Conservation (phyloP, 2,329 filamentous ascomycete genomes). For the Trichoderma sp. region DNA sequence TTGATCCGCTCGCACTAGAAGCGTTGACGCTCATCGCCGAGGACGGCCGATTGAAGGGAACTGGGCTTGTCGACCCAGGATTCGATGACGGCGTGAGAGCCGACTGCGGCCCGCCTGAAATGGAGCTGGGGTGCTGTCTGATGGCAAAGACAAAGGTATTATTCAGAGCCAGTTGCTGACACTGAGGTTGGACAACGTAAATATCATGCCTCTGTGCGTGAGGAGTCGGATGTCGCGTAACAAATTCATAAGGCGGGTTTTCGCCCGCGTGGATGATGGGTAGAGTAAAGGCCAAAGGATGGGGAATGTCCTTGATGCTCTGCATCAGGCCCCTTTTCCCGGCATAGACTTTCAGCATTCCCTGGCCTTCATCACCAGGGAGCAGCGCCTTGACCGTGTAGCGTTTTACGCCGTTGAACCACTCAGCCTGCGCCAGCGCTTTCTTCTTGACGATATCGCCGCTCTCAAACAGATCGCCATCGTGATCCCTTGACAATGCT, state of each 20-base stretch:
- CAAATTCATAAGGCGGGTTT: constrained; percentile 91
- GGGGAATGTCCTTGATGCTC: constrained; percentile 92
- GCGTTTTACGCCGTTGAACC: constrained; percentile 80
- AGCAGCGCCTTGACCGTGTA: constrained; percentile 92
- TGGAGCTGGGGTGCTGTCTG: constrained; percentile 77
- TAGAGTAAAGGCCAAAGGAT: constrained; percentile 84
- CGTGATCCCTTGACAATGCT: constrained; percentile 73
- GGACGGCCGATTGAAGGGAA: constrained; percentile 58
- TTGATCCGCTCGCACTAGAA: constrained; percentile 55
- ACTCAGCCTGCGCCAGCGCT: constrained; percentile 86
- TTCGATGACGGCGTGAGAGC: constrained; percentile 46
- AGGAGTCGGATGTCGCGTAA: constrained; percentile 89
- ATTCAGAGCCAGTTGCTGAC: constrained; percentile 79
- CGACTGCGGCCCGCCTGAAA: constrained; percentile 32
- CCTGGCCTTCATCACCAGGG: constrained; percentile 86
- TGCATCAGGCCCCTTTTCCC: constrained; percentile 96
- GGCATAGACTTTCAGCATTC: constrained; percentile 85
- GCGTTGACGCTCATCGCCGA: constrained; percentile 64
- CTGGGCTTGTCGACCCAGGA: constrained; percentile 50
- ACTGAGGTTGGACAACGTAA: constrained; percentile 95
- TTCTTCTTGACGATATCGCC: constrained; percentile 83
- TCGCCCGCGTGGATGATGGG: constrained; percentile 86
- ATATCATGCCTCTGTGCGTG: constrained; percentile 97
- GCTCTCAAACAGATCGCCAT: constrained; percentile 91
- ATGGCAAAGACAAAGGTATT: constrained; percentile 98